Conservation (phyloP, 306 rosid species). For the apple (Malus domestica) region DNA sequence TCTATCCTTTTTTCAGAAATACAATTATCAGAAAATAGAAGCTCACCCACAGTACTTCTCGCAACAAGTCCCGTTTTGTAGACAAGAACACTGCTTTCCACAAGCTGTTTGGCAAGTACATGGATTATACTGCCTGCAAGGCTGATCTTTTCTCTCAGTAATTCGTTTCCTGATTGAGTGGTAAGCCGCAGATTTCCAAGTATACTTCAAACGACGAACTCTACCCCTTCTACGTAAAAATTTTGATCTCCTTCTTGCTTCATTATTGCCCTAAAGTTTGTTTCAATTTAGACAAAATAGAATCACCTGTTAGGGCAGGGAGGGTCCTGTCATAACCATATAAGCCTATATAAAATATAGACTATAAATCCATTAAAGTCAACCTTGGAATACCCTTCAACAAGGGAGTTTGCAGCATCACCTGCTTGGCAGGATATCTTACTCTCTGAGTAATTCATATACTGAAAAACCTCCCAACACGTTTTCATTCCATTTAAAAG, state of each 20-base stretch:
- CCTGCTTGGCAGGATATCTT: slow-evolving; percentile 70
- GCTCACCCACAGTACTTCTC: slow-evolving; percentile 98
- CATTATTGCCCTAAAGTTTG: slow-evolving; percentile 72
- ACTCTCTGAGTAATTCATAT: slow-evolving; percentile 73
- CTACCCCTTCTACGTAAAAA: slow-evolving; percentile 93
- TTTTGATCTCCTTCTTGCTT: slow-evolving; percentile 86
- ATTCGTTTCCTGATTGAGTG: slow-evolving; percentile 96
- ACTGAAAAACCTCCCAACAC: slow-evolving; percentile 90
- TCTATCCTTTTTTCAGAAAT: neutral
- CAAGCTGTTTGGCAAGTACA: slow-evolving; percentile 93
- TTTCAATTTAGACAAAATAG: slow-evolving; percentile 18
- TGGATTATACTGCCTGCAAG: slow-evolving; percentile 97
- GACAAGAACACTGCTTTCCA: slow-evolving; percentile 96
- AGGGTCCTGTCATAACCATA: slow-evolving; percentile 8
- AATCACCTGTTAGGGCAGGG: slow-evolving; percentile 17
- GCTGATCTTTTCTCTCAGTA: slow-evolving; percentile 94
- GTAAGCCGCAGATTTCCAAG: slow-evolving; percentile 97
- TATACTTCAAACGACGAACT: slow-evolving; percentile 96
- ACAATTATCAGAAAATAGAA: slow-evolving; percentile 6
- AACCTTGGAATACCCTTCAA: slow-evolving; percentile 92
- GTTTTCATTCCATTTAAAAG: slow-evolving; percentile 80
- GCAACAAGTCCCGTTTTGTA: slow-evolving; percentile 90
- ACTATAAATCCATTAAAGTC: slow-evolving; percentile 24
- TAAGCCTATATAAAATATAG: slow-evolving; percentile 8
- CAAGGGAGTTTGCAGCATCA: slow-evolving; percentile 70